Evolutionary conservation across 2,329 filamentous ascomycete species (phyloP).

Genomic region (Pezicula neosporulosa): DNA sequence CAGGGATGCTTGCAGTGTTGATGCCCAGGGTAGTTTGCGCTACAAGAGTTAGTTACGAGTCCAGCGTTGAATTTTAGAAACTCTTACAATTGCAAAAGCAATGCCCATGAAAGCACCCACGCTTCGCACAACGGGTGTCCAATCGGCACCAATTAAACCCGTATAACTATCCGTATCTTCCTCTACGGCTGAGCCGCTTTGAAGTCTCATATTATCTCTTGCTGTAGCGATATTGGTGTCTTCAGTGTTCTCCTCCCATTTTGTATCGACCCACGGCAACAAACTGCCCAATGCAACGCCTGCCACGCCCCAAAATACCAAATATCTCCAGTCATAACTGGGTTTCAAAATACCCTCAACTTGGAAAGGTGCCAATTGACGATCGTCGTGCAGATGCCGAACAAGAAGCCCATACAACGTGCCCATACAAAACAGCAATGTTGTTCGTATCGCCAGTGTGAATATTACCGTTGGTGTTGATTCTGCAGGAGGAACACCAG

Average conservation of each 20-base stretch:
- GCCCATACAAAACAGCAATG: conserved; percentile 74
- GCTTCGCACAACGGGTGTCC: conserved; percentile 69
- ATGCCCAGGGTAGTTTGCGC: conserved; percentile 90
- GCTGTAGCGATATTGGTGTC: conserved; percentile 15
- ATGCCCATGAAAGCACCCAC: conserved; percentile 71
- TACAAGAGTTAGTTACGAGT: conserved; percentile 33
- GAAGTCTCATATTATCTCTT: conserved; percentile 3
- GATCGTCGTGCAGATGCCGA: conserved; percentile 70
- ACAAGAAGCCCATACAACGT: conserved; percentile 81
- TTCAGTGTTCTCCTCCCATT: conserved; percentile 56
- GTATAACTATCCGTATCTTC: conserved; percentile 20
- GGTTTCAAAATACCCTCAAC: conserved; percentile 39
- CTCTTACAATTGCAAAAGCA: conserved; percentile 77
- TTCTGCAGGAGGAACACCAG: conserved; percentile 25
- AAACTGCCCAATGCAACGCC: conserved; percentile 76
- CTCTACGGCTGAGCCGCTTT: conserved; percentile 22
- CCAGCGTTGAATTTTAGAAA: conserved; percentile 2
- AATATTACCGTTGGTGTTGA: conserved; percentile 19
- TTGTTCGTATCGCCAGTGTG: conserved; percentile 55
- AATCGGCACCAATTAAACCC: conserved; percentile 55
- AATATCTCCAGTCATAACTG: conserved; percentile 59
- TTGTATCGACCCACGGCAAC: conserved; percentile 77
- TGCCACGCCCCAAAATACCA: conserved; percentile 76
- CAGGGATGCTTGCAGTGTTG: conserved; percentile 86
- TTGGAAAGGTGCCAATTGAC: conserved; percentile 59